Percentiles rank a stretch among this genome's conserved stretches.
phyloP scores from a whole-genome alignment of 768 basidiomycete genomes.

The Neoboletus brunneissimus region DNA sequence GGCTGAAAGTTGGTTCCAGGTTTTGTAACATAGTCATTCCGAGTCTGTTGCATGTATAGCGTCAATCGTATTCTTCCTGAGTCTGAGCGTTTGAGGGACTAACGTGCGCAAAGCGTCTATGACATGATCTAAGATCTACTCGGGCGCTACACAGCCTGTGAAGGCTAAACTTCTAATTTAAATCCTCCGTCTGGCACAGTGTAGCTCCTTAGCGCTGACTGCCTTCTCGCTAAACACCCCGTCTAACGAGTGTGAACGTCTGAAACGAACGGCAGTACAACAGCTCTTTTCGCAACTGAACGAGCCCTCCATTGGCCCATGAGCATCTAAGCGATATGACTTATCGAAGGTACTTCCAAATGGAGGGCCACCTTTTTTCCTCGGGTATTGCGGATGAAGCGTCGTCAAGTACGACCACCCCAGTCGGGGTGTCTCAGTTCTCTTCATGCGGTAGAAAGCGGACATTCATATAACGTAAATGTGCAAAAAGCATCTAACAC shows the following conservation, averaged over 20 bases:
- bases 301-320: neutral
- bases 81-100: neutral
- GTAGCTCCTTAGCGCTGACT: neutral
- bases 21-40: neutral
- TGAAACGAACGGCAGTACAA: neutral
- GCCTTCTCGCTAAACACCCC: neutral
- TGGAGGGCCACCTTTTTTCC: neutral
- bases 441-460: neutral
- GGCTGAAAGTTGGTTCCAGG: neutral
- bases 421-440: neutral
- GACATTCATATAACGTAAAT: constrained; percentile 9
- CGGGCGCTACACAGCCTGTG: constrained; percentile 1
- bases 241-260: neutral
- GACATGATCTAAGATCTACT: constrained; percentile 20
- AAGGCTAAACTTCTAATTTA: constrained; percentile 24
- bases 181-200: constrained; percentile 1
- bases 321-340: neutral
- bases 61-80: neutral
- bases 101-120: neutral
- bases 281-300: neutral
- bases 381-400: neutral
- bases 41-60: neutral
- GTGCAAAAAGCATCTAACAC: neutral
- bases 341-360: neutral
- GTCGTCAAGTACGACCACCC: neutral